Base-by-base conservation (phyloP, 2,329 filamentous ascomycete species). In the Exophiala spinifera region DNA sequence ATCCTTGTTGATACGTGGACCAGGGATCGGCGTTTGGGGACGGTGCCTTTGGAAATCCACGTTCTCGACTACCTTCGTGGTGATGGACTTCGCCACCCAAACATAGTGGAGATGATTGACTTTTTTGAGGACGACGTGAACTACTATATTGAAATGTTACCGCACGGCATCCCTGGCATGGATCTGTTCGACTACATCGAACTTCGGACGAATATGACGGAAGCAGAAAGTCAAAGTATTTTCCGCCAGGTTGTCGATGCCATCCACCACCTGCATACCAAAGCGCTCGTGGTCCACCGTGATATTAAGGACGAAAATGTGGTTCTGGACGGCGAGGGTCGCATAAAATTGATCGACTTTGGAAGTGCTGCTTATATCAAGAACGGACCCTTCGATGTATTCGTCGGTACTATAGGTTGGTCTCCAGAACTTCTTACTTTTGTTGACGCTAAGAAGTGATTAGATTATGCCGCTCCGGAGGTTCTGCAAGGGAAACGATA, bases 221-320 rank as follows among this genome's bases (percentile, higher is more conserved):
- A 99, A 73, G 79, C 82, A 6, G 94, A 99, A 70, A 95, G 91
- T 68, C 84, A 90, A 49, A 95, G 89, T 73, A 99, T 99, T 57
- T 99, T 99, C 70, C 83, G 88, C 21, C 94, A 99, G 71, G 92
- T 97, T 10, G 91, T 89, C 8, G 82, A 86, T 66, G 94, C 94
- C 5, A 80, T 99, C 44, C 87, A 95, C 63, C 94, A 97, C 73
- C 76, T 99, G 39, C 94, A 99, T 68, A 91, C 84, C 50, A 92
- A 88, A 69, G 92, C 92, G 1, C 79, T 88, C 47, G 92, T 99
- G 7, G 94, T 99, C 10, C 94, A 99, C 72, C 87, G 94, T 33
- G 94, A 99, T 67, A 97, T 99, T 79, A 99, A 99, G 71, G 94
- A 99, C 66, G 94, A 99, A 74, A 99, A 99, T 64, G 89, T 99